Evolutionary conservation across 2,329 filamentous ascomycete species (phyloP).

Genomic region (Apiospora sp.): DNA sequence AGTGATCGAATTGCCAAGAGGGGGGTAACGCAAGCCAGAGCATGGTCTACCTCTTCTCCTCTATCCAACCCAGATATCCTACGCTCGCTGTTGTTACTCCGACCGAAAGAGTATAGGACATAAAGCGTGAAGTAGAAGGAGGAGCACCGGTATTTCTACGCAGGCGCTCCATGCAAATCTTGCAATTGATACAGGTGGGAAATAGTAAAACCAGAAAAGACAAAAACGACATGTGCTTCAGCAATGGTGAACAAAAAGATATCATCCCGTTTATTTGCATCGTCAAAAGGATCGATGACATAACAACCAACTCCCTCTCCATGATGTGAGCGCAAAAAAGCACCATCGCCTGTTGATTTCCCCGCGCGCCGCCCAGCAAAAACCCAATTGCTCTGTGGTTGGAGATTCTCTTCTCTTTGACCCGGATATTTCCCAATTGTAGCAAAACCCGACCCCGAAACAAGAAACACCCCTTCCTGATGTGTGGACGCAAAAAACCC

Average conservation of each 20-base stretch:
- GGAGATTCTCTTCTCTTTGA: conserved; percentile 44
- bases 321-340: conserved; percentile 33
- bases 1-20: not conserved
- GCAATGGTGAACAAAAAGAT: conserved; percentile 29
- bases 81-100: not conserved
- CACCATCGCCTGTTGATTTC: conserved; percentile 37
- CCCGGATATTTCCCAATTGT: conserved; percentile 43
- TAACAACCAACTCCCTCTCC: conserved; percentile 48
- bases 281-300: conserved; percentile 38
- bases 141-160: not conserved
- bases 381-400: conserved; percentile 37
- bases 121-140: conserved; percentile 3
- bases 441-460: conserved; percentile 35
- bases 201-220: conserved; percentile 18
- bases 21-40: conserved; percentile 2
- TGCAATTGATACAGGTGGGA: conserved; percentile 17
- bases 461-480: conserved; percentile 33
- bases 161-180: not conserved
- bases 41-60: conserved; percentile 11
- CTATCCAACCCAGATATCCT: conserved; percentile 10
- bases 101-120: conserved; percentile 11
- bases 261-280: conserved; percentile 45
- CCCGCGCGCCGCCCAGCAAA: conserved; percentile 35
- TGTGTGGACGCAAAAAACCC: conserved; percentile 32
- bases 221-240: conserved; percentile 27